These are phyloP conservation scores for Acanthamoeba lenticulata DNA, from an alignment of 208 protist species.

Conservation along the genomic window DNA sequence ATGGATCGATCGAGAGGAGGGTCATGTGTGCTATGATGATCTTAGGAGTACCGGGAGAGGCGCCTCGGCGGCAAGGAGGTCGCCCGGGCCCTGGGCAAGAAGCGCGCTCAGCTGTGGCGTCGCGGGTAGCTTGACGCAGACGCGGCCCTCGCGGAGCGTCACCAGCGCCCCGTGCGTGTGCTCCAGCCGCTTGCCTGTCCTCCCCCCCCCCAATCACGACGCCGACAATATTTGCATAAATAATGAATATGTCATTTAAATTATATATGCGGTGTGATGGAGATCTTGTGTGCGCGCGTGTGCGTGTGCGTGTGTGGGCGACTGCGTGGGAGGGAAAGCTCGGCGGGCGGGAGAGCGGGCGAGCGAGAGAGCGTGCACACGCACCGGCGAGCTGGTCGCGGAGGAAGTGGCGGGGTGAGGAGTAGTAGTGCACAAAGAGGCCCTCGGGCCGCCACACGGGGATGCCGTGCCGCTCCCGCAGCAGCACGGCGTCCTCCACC, in stretches of 20 bases:
- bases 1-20: background rate
- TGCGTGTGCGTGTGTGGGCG: background rate
- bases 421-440: background rate
- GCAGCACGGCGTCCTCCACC: background rate
- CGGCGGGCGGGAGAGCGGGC: background rate
- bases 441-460: background rate
- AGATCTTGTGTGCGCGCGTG: too few species aligned
- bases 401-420: background rate
- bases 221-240: background rate
- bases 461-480: background rate
- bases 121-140: background rate
- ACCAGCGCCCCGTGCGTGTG: constrained; percentile 3
- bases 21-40: too few species aligned
- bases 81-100: too few species aligned
- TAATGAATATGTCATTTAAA: too few species aligned
- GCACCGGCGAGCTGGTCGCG: background rate
- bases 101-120: background rate
- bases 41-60: too few species aligned
- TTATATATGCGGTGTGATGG: too few species aligned
- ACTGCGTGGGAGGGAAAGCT: background rate
- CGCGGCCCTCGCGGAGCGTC: background rate
- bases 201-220: background rate
- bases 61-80: too few species aligned
- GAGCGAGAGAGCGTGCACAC: background rate
- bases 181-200: background rate